A percentile compares a stretch with the other conserved stretches of the same genome.
phyloP scores from a whole-genome alignment of 768 basidiomycete species.

The Hypholoma sublateritium region DNA sequence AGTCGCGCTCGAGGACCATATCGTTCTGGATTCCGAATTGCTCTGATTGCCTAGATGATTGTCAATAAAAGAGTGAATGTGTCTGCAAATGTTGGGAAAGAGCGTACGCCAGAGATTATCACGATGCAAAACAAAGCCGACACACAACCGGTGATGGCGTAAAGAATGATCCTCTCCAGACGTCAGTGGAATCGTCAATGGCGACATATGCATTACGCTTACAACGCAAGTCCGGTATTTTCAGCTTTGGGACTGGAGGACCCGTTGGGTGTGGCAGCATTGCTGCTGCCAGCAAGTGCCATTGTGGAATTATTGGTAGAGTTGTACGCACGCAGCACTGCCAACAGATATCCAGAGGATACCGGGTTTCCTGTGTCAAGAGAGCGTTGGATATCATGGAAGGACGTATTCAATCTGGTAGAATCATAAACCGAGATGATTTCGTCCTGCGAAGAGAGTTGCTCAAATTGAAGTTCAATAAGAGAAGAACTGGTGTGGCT shows the following conservation, averaged over 20 bases:
- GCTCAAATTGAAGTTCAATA: constrained; percentile 58
- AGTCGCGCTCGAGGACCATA: constrained; percentile 72
- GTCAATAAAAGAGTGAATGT: constrained; percentile 8
- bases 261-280: constrained; percentile 18
- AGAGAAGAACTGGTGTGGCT: constrained; percentile 56
- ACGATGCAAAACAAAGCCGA: constrained; percentile 83
- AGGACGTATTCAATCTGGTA: constrained; percentile 56
- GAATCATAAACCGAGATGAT: constrained; percentile 62
- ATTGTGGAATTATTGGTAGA: constrained; percentile 39
- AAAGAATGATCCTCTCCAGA: constrained; percentile 68
- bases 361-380: constrained; percentile 42
- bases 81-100: neutral
- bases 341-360: constrained; percentile 65
- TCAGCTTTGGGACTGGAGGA: constrained; percentile 16
- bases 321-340: constrained; percentile 65
- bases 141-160: constrained; percentile 87
- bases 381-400: constrained; percentile 39
- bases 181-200: constrained; percentile 7
- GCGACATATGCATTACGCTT: constrained; percentile 46
- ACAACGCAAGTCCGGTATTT: constrained; percentile 80
- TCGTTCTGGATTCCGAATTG: constrained; percentile 85
- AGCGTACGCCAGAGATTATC: constrained; percentile 77
- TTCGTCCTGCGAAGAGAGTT: constrained; percentile 52
- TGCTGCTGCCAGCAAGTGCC: constrained; percentile 22
- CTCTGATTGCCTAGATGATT: constrained; percentile 63